phyloP scores from a whole-genome alignment of 257 asterid genomes.

The Solanum sitiens region DNA sequence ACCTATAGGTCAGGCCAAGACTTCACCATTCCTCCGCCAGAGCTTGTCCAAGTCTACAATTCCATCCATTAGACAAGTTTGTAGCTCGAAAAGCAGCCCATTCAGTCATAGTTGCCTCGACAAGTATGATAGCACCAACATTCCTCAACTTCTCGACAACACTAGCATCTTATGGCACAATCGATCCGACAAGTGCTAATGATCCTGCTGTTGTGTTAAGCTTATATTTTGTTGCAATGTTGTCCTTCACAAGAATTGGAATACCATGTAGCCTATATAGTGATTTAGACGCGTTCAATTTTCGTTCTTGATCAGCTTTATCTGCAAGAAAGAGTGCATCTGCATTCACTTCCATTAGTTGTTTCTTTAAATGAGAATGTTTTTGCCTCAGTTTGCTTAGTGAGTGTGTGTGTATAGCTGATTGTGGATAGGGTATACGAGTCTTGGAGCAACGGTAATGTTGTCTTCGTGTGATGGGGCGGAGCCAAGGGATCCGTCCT shows the following conservation, averaged over 20 bases:
- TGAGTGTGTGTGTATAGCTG: background rate
- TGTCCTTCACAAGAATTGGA: constrained; percentile 36
- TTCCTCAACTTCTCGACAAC: constrained; percentile 35
- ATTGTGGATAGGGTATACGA: background rate
- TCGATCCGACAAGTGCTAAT: constrained; percentile 24
- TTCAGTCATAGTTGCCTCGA: constrained; percentile 43
- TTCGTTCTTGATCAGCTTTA: constrained; percentile 23
- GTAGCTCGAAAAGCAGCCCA: constrained; percentile 29
- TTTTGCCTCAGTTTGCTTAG: background rate
- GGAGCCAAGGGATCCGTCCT: too few relatives aligned
- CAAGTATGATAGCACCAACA: constrained; percentile 36
- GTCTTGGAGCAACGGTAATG: background rate
- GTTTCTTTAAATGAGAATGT: constrained; percentile 41
- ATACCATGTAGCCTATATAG: constrained; percentile 20
- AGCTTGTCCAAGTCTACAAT: constrained; percentile 47
- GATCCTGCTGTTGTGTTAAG: constrained; percentile 51
- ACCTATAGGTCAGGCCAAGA: background rate
- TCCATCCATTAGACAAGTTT: constrained; percentile 25
- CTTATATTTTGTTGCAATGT: constrained; percentile 36
- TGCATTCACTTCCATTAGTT: background rate
- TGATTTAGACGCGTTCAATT: background rate
- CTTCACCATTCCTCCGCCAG: constrained; percentile 11
- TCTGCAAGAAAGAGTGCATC: constrained; percentile 29
- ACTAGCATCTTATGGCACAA: constrained; percentile 37
- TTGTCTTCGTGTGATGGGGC: background rate